Evolutionary conservation across 2,329 filamentous ascomycete genomes (phyloP), one percentile per base, ranked within the genome.

Genomic region (Clonostachys solani): DNA sequence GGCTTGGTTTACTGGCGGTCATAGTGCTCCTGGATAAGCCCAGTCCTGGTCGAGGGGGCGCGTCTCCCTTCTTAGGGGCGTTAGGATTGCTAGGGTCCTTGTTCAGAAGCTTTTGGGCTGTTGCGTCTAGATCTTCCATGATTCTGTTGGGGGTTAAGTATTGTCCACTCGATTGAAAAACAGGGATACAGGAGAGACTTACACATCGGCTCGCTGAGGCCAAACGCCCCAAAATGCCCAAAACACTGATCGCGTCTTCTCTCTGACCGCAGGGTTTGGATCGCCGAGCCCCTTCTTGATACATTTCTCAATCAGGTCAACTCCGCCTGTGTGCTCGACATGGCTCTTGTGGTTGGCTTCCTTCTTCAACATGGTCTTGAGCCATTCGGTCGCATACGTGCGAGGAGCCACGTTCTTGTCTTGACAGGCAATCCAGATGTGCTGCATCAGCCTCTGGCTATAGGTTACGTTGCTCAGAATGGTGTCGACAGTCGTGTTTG

Each of bases 321-420:
- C 68, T 5, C 91, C 89, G 40, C 91, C 92, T 1, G 81, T 80
- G 60, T 95, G 89, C 62, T 97, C 92, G 50, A 97, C 76, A 38
- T 90, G 84, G 52, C 73, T 80, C 68, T 91, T 95, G 67, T 96
- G 89, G 52, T 81, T 77, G 1, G 80, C 72, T 61, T 95, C 88
- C 57, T 89, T 89, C 55, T 78, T 84, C 37, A 99, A 69, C 17
- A 97, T 66, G 1, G 86, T 95, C 65, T 85, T 88, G 33, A 97
- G 70, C 94, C 94, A 99, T 8, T 80, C 84, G 3, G 87, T 77
- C 2, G 85, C 86, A 64, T 86, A 95, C 2, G 81, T 81, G 51
- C 94, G 83, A 15, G 92, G 86, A 60, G 94, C 87, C 3, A 92
- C 86, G 60, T 96, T 97, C 72, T 96, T 97, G 71, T 99, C 92